These are phyloP conservation scores for Psilocybe subaeruginosa DNA, from an alignment of 768 basidiomycete genomes.

Conservation along the genomic window DNA sequence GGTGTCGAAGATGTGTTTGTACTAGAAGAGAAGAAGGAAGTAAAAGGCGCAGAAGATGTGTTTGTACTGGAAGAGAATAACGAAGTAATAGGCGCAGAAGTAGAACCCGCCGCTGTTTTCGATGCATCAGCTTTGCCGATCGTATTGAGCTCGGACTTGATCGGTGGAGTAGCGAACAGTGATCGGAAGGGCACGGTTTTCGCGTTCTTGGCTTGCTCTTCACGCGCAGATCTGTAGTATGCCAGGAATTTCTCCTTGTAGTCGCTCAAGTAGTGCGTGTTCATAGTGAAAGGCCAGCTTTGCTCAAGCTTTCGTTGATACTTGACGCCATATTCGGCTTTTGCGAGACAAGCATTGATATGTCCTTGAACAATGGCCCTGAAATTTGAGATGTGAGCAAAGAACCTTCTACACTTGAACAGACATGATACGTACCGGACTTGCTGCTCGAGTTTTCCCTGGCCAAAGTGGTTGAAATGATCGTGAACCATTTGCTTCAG, in stretches of 20 bases:
- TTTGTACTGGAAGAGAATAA: constrained; percentile 41
- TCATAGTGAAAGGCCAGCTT: constrained; percentile 57
- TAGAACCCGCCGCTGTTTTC: constrained; percentile 32
- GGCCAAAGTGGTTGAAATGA: constrained; percentile 57
- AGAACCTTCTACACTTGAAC: too few relatives aligned
- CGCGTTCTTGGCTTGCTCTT: constrained; percentile 7
- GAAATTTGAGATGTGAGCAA: neutral
- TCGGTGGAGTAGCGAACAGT: neutral
- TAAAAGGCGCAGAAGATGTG: constrained; percentile 36
- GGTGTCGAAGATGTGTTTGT: constrained; percentile 32
- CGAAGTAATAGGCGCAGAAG: constrained; percentile 37
- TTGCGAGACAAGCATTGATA: constrained; percentile 43
- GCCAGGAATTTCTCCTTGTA: constrained; percentile 44
- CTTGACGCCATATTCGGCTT: constrained; percentile 41
- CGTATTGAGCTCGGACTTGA: too few relatives aligned
- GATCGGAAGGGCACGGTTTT: neutral
- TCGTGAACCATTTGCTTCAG: constrained; percentile 43
- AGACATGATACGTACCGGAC: constrained; percentile 33
- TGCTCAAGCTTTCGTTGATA: neutral
- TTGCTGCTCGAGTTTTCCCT: constrained; percentile 54
- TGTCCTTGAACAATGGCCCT: constrained; percentile 46
- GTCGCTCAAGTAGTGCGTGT: constrained; percentile 51
- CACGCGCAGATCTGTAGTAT: constrained; percentile 47
- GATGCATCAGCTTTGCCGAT: neutral
- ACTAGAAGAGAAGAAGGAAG: constrained; percentile 40